These are phyloP conservation scores for Dalbergia oliveri DNA, from an alignment of 306 rosid species.

Conservation along the genomic window DNA sequence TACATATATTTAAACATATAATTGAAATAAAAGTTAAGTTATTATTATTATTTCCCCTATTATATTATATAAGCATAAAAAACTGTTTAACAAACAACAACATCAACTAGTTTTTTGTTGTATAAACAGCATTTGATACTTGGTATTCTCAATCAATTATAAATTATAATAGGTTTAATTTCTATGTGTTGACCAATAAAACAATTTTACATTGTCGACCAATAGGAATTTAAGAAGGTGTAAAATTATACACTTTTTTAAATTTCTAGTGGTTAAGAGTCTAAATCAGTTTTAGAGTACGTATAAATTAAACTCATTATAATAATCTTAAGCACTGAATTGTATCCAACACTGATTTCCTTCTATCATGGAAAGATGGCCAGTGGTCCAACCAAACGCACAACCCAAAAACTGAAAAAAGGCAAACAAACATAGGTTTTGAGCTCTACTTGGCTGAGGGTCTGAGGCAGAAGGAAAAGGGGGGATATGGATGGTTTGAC, in stretches of 20 bases:
- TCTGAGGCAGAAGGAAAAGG: neutral
- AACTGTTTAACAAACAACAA: neutral
- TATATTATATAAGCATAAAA: neutral
- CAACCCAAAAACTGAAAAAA: neutral
- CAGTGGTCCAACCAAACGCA: neutral
- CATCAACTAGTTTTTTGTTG: neutral
- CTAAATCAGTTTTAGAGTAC: no score
- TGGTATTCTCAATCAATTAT: neutral
- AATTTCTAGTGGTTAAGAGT: no score
- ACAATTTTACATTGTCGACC: no score
- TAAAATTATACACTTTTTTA: no score
- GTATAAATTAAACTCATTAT: no score
- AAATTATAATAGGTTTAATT: no score
- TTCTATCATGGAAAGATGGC: neutral
- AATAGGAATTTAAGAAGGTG: no score
- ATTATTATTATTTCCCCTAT: neutral
- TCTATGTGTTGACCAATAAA: no score
- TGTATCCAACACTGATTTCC: neutral
- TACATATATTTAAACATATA: neutral
- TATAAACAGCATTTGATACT: neutral
- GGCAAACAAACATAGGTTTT: neutral
- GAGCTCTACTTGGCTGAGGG: neutral
- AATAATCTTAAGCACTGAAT: neutral
- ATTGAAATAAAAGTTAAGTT: no score
- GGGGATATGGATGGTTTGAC: neutral